Percentiles rank a stretch among this genome's conserved stretches.
Conservation (phyloP, 169 alveolate species). For the Miamiensis avidus region DNA sequence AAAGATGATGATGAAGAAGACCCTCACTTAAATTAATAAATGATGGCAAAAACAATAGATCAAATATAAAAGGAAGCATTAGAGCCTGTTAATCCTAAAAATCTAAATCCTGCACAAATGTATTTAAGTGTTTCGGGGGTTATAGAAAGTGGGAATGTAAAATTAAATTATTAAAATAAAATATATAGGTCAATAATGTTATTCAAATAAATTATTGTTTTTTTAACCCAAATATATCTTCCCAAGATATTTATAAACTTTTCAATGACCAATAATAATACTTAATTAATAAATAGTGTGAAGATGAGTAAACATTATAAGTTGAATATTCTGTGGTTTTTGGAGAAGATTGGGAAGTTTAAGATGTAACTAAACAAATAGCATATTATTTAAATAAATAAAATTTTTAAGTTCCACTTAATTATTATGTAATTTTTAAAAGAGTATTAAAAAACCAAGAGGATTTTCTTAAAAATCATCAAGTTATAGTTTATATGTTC, state of each 20-base stretch:
- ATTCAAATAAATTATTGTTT: too few relatives aligned
- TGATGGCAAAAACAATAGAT: background rate
- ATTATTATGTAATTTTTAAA: too few relatives aligned
- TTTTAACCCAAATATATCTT: too few relatives aligned
- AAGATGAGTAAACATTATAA: background rate
- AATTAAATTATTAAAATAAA: too few relatives aligned
- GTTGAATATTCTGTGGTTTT: background rate
- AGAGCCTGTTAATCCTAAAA: background rate
- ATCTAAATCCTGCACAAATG: background rate
- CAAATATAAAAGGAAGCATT: background rate
- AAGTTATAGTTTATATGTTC: conserved; percentile 6
- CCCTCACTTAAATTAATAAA: too few relatives aligned
- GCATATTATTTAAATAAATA: too few relatives aligned
- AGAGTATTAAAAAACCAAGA: background rate
- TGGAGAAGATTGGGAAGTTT: background rate
- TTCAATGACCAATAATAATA: too few relatives aligned
- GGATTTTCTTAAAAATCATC: conserved; percentile 23
- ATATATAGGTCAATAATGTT: too few relatives aligned
- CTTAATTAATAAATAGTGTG: background rate
- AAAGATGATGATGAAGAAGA: background rate
- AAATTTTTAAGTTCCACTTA: too few relatives aligned
- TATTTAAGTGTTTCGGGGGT: background rate
- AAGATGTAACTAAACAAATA: background rate
- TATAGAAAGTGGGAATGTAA: background rate
- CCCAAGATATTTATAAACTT: too few relatives aligned